Evolutionary conservation across 306 rosid genomes (phyloP).

Genomic region (Quercus aquifolioides): DNA sequence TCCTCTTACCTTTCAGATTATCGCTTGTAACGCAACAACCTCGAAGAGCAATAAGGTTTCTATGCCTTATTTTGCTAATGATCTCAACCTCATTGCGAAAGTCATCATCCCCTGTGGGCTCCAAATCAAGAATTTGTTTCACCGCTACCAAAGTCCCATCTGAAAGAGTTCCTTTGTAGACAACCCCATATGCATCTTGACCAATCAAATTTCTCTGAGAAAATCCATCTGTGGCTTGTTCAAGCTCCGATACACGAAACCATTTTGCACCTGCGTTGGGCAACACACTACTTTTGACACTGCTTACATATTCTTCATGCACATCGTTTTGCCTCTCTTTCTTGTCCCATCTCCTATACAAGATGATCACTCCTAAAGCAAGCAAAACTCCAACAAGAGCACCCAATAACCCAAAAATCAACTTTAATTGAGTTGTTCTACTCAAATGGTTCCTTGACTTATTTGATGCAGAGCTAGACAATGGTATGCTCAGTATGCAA

Average conservation of each 20-base stretch:
- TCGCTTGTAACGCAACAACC: conserved; percentile 79
- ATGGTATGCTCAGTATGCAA: conserved; percentile 56
- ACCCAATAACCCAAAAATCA: conserved; percentile 50
- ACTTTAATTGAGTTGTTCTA: conserved; percentile 23
- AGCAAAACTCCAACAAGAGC: conserved; percentile 39
- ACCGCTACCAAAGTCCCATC: conserved; percentile 64
- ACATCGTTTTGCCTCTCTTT: conserved; percentile 28
- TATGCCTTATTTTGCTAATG: conserved; percentile 75
- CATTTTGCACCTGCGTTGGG: conserved; percentile 65
- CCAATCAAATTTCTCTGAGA: conserved; percentile 63
- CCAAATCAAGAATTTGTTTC: conserved; percentile 57
- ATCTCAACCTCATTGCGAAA: conserved; percentile 74
- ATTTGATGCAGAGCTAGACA: conserved; percentile 23
- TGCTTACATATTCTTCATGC: conserved; percentile 43
- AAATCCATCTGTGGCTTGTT: conserved; percentile 60
- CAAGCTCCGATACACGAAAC: conserved; percentile 67
- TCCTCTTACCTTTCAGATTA: conserved; percentile 49
- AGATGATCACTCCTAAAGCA: conserved; percentile 20
- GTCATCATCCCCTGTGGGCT: conserved; percentile 66
- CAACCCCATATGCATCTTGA: conserved; percentile 72
- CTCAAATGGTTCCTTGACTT: conserved; percentile 14
- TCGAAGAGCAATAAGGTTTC: conserved; percentile 65
- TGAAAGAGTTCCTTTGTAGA: conserved; percentile 63
- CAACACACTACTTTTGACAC: conserved; percentile 45
- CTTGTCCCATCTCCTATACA: conserved; percentile 42